Base-by-base conservation (phyloP, 2,329 filamentous ascomycete genomes). In the Ophiostoma novo-ulmi region DNA sequence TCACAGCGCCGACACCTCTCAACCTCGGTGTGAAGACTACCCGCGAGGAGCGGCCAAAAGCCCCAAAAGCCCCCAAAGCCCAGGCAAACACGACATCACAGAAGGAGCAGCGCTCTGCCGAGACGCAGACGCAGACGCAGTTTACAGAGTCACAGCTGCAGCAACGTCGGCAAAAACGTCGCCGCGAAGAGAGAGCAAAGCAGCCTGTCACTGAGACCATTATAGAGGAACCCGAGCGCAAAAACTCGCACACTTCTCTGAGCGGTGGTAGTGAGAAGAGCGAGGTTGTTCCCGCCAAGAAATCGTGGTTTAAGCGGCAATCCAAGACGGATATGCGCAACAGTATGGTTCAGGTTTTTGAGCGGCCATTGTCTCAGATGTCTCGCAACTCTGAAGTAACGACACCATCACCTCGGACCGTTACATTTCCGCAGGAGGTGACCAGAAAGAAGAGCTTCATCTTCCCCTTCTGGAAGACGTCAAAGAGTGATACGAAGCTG, bases 401-500 rank as follows among this genome's bases (percentile, higher is more conserved):
- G 5, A 58, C 58, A 26, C 44, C 66, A 10, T 38, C 55, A 11
- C 35, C 65, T 1, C 22, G 39, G 13, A 22, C 22, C 4, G 38
- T 22, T 10, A 35, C 39, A 8, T 36, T 55, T 5, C 48, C 71
- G 0, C 67, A 71, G 41, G 67, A 71, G 36, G 73, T 74, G 39
- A 71, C 76, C 1, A 78, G 77, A 68, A 87, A 83, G 78, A 87
- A 84, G 79, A 84, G 80, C 10, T 86, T 88, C 72, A 80, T 79
- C 39, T 81, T 87, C 20, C 79, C 83, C 5, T 88, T 88, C 73
- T 88, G 85, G 85, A 87, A 85, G 76, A 80, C 77, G 66, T 78
- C 74, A 36, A 83, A 81, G 74, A 79, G 77, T 20, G 75, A 82
- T 39, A 75, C 79, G 4, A 78, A 80, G 67, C 81, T 84, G 80